Conservation (phyloP, 139 green algal species). For the Chlorella sp. region DNA sequence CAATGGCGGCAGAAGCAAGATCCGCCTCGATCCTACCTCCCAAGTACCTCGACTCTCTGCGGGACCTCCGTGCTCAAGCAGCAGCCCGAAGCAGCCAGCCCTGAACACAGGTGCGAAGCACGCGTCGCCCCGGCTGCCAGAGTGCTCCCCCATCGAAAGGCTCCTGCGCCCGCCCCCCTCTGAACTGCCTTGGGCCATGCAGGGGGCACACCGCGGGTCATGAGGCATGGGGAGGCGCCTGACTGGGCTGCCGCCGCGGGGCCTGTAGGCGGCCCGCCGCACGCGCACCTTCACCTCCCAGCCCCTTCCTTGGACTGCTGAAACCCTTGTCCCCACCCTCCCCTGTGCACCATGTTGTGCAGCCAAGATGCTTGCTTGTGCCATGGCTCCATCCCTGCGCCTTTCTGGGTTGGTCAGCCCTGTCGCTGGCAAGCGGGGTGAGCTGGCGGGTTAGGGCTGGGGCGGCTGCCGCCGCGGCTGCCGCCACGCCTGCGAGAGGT, state of each 20-base stretch:
- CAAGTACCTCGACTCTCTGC: neutral
- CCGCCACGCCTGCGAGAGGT: neutral
- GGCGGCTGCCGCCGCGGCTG: neutral
- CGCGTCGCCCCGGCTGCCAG: no score
- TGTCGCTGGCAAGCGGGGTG: neutral
- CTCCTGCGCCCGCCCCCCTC: neutral
- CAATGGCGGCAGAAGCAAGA: neutral
- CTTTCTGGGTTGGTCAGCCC: neutral
- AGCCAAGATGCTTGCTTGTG: neutral
- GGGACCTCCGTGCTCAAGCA: neutral
- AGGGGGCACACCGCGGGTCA: neutral
- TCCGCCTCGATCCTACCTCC: neutral
- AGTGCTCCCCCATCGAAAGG: no score
- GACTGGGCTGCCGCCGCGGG: neutral
- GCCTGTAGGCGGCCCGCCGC: no score
- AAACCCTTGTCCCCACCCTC: neutral
- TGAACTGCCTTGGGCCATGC: neutral
- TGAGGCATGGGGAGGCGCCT: neutral
- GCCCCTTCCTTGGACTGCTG: neutral
- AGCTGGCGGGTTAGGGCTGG: neutral
- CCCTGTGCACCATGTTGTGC: neutral
- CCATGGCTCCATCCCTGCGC: neutral
- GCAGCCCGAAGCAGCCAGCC: neutral
- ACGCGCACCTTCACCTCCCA: neutral
- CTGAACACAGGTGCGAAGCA: neutral